Conservation (phyloP, 345 rosid species). For the Gossypium bickii region DNA sequence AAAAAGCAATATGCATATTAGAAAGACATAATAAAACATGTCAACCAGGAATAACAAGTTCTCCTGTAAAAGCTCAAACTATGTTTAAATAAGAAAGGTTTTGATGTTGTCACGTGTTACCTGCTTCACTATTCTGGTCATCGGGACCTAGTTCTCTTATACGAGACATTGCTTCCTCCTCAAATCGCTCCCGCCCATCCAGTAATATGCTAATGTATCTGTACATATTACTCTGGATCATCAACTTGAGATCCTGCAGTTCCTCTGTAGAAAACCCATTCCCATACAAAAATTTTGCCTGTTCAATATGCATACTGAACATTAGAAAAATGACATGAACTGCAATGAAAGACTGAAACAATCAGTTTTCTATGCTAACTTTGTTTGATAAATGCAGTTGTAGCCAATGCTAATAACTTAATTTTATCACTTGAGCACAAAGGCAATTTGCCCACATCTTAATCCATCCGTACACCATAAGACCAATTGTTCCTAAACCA, state of each 20-base stretch:
- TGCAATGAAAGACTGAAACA: neutral
- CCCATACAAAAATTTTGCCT: conserved; percentile 95
- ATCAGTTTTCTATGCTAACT: neutral
- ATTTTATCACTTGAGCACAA: neutral
- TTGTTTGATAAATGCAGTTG: neutral
- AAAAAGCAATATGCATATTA: neutral
- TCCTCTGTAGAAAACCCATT: conserved; percentile 75
- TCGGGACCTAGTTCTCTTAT: conserved; percentile 31
- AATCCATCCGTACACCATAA: neutral
- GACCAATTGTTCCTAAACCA: neutral
- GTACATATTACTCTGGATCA: conserved; percentile 97
- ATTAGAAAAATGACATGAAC: conserved; percentile 2
- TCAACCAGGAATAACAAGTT: neutral
- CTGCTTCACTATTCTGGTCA: conserved; percentile 47
- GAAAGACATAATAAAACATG: neutral
- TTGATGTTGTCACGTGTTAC: conserved; percentile 26
- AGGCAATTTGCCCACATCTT: neutral
- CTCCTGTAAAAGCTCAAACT: neutral
- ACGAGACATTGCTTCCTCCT: conserved; percentile 72
- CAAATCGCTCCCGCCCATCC: conserved; percentile 95
- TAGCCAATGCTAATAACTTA: neutral
- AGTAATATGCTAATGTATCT: conserved; percentile 89
- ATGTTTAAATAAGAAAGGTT: neutral
- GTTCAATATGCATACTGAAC: conserved; percentile 26
- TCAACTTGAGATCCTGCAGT: conserved; percentile 80